These are phyloP conservation scores for Cichorium intybus DNA, from an alignment of 140 eudicot species.

Conservation along the genomic window DNA sequence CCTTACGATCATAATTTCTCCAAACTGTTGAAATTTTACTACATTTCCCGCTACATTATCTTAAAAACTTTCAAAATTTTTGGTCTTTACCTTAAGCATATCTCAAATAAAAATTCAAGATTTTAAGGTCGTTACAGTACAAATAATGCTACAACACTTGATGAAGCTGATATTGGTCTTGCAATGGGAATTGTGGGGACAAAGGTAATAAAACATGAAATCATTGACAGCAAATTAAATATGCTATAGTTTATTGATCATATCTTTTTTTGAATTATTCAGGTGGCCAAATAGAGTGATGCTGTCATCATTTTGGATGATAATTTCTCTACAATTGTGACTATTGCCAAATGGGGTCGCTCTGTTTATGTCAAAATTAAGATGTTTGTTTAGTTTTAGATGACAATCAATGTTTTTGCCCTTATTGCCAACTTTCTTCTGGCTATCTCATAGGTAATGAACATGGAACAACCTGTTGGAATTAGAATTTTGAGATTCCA, in stretches of 20 bases:
- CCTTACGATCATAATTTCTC: too few relatives aligned
- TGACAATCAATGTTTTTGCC: slow-evolving; percentile 90
- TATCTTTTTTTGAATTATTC: slow-evolving; percentile 20
- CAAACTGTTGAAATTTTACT: too few relatives aligned
- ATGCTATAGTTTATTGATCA: too few relatives aligned
- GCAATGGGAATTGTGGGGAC: slow-evolving; percentile 99
- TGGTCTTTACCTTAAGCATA: too few relatives aligned
- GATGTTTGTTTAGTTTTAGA: slow-evolving; percentile 93
- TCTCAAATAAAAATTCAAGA: too few relatives aligned
- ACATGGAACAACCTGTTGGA: too few relatives aligned
- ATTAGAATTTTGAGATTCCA: too few relatives aligned
- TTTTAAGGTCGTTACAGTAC: too few relatives aligned
- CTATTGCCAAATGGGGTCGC: slow-evolving; percentile 98
- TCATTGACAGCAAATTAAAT: too few relatives aligned
- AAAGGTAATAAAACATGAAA: too few relatives aligned
- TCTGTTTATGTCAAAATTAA: slow-evolving; percentile 90
- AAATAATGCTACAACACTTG: slow-evolving; percentile 97
- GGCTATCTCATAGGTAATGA: slow-evolving; percentile 94
- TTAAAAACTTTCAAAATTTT: too few relatives aligned
- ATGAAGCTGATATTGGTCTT: slow-evolving; percentile 98
- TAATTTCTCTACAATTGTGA: slow-evolving; percentile 90
- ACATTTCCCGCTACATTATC: too few relatives aligned
- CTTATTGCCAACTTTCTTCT: slow-evolving; percentile 86
- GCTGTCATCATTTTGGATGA: slow-evolving; percentile 93
- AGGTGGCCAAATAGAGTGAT: slow-evolving; percentile 99